Evolutionary conservation across 208 protist genomes (phyloP), one percentile per base, ranked within the genome.

Genomic region (Leishmania mexicana): DNA sequence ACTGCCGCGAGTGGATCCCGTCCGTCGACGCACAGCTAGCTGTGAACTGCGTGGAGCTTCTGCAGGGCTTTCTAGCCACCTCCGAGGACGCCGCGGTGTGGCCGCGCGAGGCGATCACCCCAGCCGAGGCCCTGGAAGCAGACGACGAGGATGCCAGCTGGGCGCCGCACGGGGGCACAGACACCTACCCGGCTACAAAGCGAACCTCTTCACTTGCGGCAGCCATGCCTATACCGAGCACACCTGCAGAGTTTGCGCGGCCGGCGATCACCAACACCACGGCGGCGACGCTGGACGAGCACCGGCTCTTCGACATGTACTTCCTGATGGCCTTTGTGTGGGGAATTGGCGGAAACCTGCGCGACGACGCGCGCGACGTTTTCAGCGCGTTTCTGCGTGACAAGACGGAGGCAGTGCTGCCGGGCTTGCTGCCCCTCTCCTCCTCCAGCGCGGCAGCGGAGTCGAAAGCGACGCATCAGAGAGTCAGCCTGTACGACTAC

Each of bases 301-400:
- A 88, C 49, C 85, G 92, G 10, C 83, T 98, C 70, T 94, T 99
- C 77, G 95, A 98, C 79, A 96, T 96, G 89, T 96, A 97, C 85
- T 99, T 99, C 84, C 75, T 99, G 8, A 99, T 99, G 93, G 87
- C 97, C 2, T 95, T 99, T 78, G 93, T 99, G 71, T 99, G 99
- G 99, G 90, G 97, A 13, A 79, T 99, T 40, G 99, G 99, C 68
- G 97, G 93, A 62, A 99, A 98, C 87, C 75, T 99, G 53, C 93
- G 91, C 74, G 98, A 98, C 80, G 85, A 92, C 67, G 87, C 90
- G 35, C 90, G 98, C 60, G 92, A 83, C n/a, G 70, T 78, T 1
- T 99, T 99, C 81, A 98, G 95, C 84, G n/a, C 82, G 35, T 97
- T 97, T 88, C 75, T 96, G 31, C 85, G 87, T 62, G 76, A 95